Evolutionary conservation across 2,329 filamentous ascomycete genomes (phyloP), one percentile per base, ranked within the genome.

Genomic region (Monilinia polystroma): DNA sequence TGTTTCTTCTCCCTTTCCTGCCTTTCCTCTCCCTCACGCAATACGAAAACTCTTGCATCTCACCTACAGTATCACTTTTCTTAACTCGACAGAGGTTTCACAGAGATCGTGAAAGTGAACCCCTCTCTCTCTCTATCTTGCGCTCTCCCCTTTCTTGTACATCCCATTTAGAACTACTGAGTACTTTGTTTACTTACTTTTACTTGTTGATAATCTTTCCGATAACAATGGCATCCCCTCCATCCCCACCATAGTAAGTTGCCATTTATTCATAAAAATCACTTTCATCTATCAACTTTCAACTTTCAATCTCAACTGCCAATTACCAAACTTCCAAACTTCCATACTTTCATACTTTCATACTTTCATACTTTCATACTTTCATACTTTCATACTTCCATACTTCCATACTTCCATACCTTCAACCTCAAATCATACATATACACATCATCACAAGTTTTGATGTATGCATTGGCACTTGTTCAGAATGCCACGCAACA

Each of bases 231-330:
- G 58, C 57, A 60, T 60, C 55, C 55, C 55, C 64, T 52, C 64
- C 55, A 66, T 62, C 64, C 47, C 64, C 64, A 52, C 64, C 64
- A 62, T 66, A 66, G 64, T 66, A 47, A 66, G 64, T 66, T 54
- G 12, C 26, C 26, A 49, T 47, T 29, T 10, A 20, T 56, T 49
- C 26, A 38, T 11, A 8, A 20, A 18, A 5, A 57, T 29, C 49
- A 53, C 26, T 10, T 26, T 38, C 59, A n/a, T 35, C 41, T 29
- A 32, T 35, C 18, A 32, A 47, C n/a, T 29, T 32, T 23, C 18
- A 32, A 47, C n/a, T 26, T 47, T 10, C 58, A 35, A 38, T 29
- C 4, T 29, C 29, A 29, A 3, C 29, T 29, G 29, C 29, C 29
- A 35, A 35, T 8, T 35, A 8, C 32, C 32, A 35, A 35, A 35